A percentile compares a stretch with the other conserved stretches of the same genome.
Conservation (phyloP, 1,139 yeast species). For the Debaryomycetaceae sp. region DNA sequence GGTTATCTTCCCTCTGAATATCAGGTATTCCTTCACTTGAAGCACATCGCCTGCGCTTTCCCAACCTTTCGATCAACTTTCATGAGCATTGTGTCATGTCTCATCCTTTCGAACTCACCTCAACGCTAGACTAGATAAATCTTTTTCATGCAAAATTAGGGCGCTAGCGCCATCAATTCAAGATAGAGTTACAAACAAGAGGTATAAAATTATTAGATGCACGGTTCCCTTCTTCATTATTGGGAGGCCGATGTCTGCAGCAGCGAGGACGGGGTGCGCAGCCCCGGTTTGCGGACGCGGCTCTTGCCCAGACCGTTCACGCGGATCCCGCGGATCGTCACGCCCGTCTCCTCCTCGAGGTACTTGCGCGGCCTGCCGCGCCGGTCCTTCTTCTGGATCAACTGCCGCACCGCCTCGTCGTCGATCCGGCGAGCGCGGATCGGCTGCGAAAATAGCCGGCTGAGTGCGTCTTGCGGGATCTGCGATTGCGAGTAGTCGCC, state of each 20-base stretch:
- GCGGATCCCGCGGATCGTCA: slow-evolving; percentile 35
- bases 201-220: neutral
- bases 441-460: slow-evolving; percentile 19
- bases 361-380: slow-evolving; percentile 45
- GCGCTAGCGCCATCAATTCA: too few species aligned
- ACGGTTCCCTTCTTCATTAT: neutral
- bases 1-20: too few species aligned
- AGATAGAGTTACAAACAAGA: neutral
- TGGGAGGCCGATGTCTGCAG: neutral
- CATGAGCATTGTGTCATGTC: too few species aligned
- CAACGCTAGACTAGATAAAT: too few species aligned
- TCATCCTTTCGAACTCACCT: too few species aligned
- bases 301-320: slow-evolving; percentile 27
- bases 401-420: slow-evolving; percentile 27
- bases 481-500: too few species aligned
- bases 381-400: slow-evolving; percentile 31
- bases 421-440: slow-evolving; percentile 20
- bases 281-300: slow-evolving; percentile 8
- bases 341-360: slow-evolving; percentile 39
- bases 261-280: too few species aligned
- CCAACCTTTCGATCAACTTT: too few species aligned
- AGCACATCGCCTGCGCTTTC: too few species aligned
- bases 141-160: too few species aligned
- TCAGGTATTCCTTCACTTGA: too few species aligned
- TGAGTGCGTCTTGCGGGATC: slow-evolving; percentile 4